A percentile compares a stretch with the other conserved stretches of the same genome.
These are phyloP conservation scores for Naganishia liquefaciens DNA, from an alignment of 1,284 basidiomycete species.

Conservation along the genomic window DNA sequence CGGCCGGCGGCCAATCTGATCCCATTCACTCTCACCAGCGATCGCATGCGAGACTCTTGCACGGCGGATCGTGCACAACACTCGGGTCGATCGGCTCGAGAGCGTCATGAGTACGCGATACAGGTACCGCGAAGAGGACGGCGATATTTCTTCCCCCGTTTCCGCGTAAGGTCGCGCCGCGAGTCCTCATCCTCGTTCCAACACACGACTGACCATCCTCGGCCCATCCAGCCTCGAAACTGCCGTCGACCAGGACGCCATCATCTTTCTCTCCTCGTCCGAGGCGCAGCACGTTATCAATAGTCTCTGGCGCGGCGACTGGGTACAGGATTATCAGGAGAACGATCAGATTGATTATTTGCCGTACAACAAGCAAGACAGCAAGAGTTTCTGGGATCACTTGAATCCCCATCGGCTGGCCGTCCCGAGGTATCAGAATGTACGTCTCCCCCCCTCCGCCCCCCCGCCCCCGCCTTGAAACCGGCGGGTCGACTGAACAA, in stretches of 20 bases:
- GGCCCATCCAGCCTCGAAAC: constrained; percentile 62
- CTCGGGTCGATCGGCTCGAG: constrained; percentile 65
- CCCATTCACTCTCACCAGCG: constrained; percentile 56
- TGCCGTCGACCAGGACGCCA: constrained; percentile 72
- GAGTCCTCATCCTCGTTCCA: no score
- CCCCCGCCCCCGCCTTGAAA: no score
- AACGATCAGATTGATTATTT: constrained; percentile 55
- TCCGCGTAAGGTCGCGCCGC: constrained; percentile 58
- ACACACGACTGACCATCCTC: neutral
- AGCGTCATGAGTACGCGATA: constrained; percentile 73
- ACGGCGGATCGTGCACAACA: constrained; percentile 71
- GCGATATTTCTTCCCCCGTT: constrained; percentile 69
- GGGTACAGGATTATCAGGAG: constrained; percentile 73
- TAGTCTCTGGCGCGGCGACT: constrained; percentile 73
- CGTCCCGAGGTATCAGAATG: constrained; percentile 69
- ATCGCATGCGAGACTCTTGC: constrained; percentile 86
- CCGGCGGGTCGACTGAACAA: no score
- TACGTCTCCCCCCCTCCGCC: constrained; percentile 28
- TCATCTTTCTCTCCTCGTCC: constrained; percentile 79
- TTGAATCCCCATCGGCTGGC: constrained; percentile 75
- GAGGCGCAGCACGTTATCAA: constrained; percentile 73
- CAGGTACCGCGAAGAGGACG: constrained; percentile 70
- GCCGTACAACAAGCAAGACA: constrained; percentile 47
- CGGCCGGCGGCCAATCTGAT: no score
- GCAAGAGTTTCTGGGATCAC: constrained; percentile 66